Evolutionary conservation across 768 basidiomycete species (phyloP), one percentile per base, ranked within the genome.

Genomic region (Xerocomellus intermedius): DNA sequence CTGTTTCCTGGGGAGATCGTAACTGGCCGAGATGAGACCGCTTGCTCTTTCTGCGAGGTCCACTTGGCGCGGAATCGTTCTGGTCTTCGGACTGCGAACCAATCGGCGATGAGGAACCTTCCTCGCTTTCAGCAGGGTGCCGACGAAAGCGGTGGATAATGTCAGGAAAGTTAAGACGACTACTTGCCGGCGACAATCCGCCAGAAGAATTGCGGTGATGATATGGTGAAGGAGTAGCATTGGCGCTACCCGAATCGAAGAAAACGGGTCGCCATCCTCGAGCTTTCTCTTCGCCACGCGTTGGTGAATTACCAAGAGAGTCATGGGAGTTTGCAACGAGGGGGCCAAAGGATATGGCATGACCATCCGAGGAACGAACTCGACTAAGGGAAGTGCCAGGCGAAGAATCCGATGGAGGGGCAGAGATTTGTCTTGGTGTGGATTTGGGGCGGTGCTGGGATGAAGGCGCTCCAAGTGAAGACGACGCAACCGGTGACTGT

Each of bases 291-390:
- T 85, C 81, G 2, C 61, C 68, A 55, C 78, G 83, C 36, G 68
- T 70, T 46, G 74, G 74, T 41, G 78, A 77, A 22, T 76, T 74
- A 14, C 82, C 78, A 19, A 78, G 53, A 21, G 82, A 83, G 48
- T 72, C 72, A n/a, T 74, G 73, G 10, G 77, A 73, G 6, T 76
- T 73, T 54, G 82, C 78, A 10, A 79, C 68, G 19, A 73, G 59
- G 17, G 85, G 86, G 54, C 86, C 82, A 57, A 87, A 86, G 1
- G 84, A 82, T 30, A 84, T 28, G 28, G 28, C 57, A 32, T 69
- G 75, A 10, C 75, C 81, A 47, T 86, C 83, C 38, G 67, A 66
- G 4, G 77, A 78, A 44, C 70, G 71, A 38, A 69, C 69, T 56
- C 71, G 73, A 32, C 70, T 64, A 26, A 75, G 61, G 17, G 79